Conservation (phyloP, 2,329 filamentous ascomycete genomes). For the Chrysosporium queenslandicum region DNA sequence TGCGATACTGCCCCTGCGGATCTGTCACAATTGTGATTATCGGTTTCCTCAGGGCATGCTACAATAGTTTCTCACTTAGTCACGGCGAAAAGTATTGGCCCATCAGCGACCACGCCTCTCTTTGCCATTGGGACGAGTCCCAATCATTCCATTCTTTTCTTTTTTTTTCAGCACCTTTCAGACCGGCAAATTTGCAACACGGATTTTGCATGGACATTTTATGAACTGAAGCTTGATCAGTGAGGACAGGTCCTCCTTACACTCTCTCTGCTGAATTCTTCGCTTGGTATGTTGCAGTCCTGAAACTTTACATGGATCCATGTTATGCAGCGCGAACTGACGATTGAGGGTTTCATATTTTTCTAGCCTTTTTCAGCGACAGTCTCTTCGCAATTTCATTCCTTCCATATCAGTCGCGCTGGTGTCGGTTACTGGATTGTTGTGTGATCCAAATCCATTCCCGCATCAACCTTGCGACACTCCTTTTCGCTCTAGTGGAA, state of each 20-base stretch:
- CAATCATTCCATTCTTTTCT: not conserved
- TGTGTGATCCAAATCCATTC: too few species aligned
- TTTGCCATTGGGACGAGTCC: not conserved
- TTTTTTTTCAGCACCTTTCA: not conserved
- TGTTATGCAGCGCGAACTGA: not conserved
- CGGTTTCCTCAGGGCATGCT: not conserved
- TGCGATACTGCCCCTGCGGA: not conserved
- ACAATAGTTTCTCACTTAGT: not conserved
- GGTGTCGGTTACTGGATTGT: not conserved
- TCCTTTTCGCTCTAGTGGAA: not conserved
- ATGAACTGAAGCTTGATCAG: not conserved
- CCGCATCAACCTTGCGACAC: not conserved
- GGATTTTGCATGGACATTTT: not conserved
- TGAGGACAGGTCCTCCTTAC: constrained; percentile 9
- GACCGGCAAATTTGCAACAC: not conserved
- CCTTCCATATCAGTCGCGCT: not conserved
- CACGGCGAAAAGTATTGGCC: not conserved
- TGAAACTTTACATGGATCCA: not conserved
- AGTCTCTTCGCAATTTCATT: not conserved
- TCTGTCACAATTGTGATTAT: not conserved
- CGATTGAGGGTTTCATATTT: not conserved
- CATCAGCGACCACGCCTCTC: not conserved
- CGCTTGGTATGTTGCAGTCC: constrained; percentile 1
- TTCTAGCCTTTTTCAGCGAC: not conserved
- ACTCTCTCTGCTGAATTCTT: not conserved